Evolutionary conservation across 139 green algal species (phyloP).

Genomic region (Pseudopediastrum boryanum): DNA sequence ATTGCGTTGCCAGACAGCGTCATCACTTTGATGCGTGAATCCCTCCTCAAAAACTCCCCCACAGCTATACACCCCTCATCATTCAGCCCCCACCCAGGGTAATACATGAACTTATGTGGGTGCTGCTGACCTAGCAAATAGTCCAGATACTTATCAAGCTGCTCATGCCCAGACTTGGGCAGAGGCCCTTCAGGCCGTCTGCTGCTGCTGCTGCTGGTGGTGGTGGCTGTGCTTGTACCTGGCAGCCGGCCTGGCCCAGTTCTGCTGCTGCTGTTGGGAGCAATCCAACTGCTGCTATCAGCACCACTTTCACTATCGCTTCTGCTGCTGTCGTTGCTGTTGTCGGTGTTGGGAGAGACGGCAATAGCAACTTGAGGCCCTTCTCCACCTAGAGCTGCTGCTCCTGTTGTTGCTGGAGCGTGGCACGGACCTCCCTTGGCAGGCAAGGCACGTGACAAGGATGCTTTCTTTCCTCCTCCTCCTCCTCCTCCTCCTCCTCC

Average conservation of each 20-base stretch:
- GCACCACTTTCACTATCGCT: too few species aligned
- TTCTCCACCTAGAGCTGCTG: too few species aligned
- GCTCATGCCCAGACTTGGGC: not conserved
- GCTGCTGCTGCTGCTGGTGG: conserved; percentile 12
- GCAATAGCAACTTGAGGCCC: too few species aligned
- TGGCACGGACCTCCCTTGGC: too few species aligned
- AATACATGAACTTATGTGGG: conserved; percentile 23
- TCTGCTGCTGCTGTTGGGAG: conserved; percentile 8
- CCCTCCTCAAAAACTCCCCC: conserved; percentile 23
- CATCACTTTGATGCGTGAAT: conserved; percentile 31
- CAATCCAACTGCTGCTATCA: too few species aligned
- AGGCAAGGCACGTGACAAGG: too few species aligned
- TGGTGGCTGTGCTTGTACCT: not conserved
- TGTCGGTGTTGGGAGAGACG: too few species aligned
- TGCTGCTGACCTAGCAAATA: conserved; percentile 18
- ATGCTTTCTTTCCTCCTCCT: too few species aligned
- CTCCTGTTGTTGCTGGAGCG: too few species aligned
- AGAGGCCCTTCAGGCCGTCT: not conserved
- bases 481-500: too few species aligned
- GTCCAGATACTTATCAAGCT: conserved; percentile 33
- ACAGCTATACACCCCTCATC: conserved; percentile 19
- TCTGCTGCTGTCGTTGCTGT: too few species aligned
- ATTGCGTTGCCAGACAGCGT: conserved; percentile 21
- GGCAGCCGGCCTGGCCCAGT: not conserved
- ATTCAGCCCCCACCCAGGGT: conserved; percentile 23